These are phyloP conservation scores for Eucalyptus melliodora DNA, from an alignment of 345 rosid species.

Conservation along the genomic window DNA sequence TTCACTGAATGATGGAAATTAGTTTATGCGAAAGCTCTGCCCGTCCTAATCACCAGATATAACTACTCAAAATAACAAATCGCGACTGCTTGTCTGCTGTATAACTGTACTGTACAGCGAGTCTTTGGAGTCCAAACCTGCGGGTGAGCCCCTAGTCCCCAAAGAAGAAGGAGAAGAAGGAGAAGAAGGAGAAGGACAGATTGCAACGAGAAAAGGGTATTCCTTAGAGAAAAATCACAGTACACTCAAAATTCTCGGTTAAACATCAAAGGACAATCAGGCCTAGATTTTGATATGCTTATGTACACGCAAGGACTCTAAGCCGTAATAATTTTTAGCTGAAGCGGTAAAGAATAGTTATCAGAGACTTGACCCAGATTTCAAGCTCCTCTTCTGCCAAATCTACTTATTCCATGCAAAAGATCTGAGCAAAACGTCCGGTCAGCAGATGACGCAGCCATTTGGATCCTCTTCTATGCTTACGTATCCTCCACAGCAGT, in stretches of 20 bases:
- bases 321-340: background rate
- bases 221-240: background rate
- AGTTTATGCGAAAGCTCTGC: background rate
- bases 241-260: background rate
- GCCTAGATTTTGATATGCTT: background rate
- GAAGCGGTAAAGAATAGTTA: background rate
- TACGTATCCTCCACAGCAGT: background rate
- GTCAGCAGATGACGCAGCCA: background rate
- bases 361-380: background rate
- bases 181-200: background rate
- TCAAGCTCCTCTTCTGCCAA: background rate
- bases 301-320: background rate
- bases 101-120: background rate
- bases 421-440: background rate
- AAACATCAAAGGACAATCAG: background rate
- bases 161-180: background rate
- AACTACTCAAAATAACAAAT: background rate
- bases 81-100: background rate
- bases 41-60: background rate
- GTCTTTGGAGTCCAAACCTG: background rate
- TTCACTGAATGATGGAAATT: background rate
- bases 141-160: background rate
- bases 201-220: background rate
- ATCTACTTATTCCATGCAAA: background rate
- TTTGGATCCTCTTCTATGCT: background rate